A percentile compares a stretch with the other conserved stretches of the same genome.
Conservation (phyloP, 2,329 filamentous ascomycete genomes). For the Aspergillus tamarii region DNA sequence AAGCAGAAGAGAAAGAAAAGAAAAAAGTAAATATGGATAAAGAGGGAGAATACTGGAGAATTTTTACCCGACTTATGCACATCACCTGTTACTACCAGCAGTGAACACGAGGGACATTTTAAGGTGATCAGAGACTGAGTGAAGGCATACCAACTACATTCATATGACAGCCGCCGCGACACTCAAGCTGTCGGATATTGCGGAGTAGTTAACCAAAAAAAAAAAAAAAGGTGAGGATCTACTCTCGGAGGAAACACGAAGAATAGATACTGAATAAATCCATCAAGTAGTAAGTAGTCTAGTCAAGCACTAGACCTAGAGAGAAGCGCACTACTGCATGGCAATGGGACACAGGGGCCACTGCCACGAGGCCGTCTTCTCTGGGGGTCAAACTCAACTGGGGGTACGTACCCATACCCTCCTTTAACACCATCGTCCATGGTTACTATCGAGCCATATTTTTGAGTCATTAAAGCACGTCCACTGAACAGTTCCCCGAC, state of each 20-base stretch:
- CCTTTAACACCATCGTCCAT: conserved; percentile 6
- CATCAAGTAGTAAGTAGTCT: background rate
- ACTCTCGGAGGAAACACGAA: background rate
- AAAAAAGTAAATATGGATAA: background rate
- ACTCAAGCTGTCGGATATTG: background rate
- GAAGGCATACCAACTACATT: background rate
- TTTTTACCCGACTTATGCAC: background rate
- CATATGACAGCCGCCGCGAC: conserved; percentile 5
- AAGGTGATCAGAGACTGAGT: background rate
- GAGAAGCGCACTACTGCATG: conserved; percentile 27
- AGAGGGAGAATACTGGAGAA: background rate
- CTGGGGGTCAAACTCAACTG: conserved; percentile 16
- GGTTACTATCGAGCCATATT: conserved; percentile 8
- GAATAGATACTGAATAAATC: background rate
- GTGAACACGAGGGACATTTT: background rate
- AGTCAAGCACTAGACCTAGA: conserved; percentile 26
- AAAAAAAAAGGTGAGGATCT: background rate
- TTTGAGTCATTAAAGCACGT: conserved; percentile 1
- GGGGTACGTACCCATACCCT: conserved; percentile 1
- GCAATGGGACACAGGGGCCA: conserved; percentile 12
- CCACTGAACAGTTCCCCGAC: background rate
- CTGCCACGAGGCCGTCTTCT: conserved; percentile 33
- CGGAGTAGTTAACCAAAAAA: background rate
- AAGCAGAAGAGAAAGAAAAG: background rate
- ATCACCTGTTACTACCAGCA: background rate